Evolutionary conservation across 176 grass and related monocot genomes (phyloP).

Genomic region (Calamus simplicifolius): DNA sequence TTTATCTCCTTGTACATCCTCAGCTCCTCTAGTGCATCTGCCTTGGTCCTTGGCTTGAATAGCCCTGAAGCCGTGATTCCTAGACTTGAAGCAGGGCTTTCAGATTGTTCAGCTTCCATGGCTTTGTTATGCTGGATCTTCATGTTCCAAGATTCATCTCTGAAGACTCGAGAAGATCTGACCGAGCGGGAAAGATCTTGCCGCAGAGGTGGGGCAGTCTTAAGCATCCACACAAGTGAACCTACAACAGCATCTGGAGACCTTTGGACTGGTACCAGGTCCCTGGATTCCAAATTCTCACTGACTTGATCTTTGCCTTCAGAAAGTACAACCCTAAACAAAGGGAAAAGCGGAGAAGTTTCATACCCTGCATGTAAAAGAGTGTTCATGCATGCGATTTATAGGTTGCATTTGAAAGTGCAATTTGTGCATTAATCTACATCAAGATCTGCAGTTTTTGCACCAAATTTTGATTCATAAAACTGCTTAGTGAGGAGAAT

Average conservation of each 20-base stretch:
- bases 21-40: slow-evolving; percentile 61
- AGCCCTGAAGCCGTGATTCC: neutral
- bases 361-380: too few species aligned
- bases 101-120: slow-evolving; percentile 21
- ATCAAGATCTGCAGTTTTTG: too few species aligned
- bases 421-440: too few species aligned
- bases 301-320: slow-evolving; percentile 20
- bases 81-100: slow-evolving; percentile 15
- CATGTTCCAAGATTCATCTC: slow-evolving; percentile 26
- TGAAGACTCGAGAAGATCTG: slow-evolving; percentile 10
- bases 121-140: neutral
- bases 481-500: too few species aligned
- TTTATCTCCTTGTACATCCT: slow-evolving; percentile 47
- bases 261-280: slow-evolving; percentile 11
- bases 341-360: too few species aligned
- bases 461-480: too few species aligned
- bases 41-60: slow-evolving; percentile 34
- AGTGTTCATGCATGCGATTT: too few species aligned
- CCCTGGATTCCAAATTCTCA: slow-evolving; percentile 9
- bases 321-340: slow-evolving; percentile 30
- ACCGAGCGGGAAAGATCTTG: slow-evolving; percentile 11
- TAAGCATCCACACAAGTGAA: slow-evolving; percentile 53
- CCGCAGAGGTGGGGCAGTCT: slow-evolving; percentile 48
- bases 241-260: slow-evolving; percentile 58
- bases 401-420: too few species aligned